Percentiles rank a stretch among this genome's conserved stretches.
These are phyloP conservation scores for Suillus subaureus DNA, from an alignment of 768 basidiomycete species.

Conservation along the genomic window DNA sequence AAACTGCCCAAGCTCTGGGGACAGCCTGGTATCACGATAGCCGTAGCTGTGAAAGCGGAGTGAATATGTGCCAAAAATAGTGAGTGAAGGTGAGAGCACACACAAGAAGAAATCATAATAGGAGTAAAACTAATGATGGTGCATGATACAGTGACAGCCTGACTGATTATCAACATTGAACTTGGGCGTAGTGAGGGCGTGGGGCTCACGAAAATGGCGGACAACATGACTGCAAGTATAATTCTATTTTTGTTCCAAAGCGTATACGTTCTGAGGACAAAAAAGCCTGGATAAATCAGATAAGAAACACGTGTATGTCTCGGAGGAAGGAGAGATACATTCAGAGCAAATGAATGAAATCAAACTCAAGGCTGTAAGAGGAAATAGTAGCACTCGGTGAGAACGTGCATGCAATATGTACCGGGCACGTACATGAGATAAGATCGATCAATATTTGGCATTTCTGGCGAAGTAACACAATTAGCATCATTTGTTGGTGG, in stretches of 20 bases:
- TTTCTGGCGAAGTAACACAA: neutral
- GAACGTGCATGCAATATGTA: neutral
- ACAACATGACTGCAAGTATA: neutral
- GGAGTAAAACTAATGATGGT: no score
- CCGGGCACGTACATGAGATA: neutral
- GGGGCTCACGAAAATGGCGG: neutral
- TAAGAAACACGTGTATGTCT: neutral
- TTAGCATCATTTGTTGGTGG: neutral
- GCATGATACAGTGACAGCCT: no score
- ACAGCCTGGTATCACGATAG: neutral
- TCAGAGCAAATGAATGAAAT: neutral
- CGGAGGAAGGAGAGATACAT: neutral
- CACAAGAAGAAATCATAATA: no score
- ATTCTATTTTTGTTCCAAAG: neutral
- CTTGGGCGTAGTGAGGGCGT: no score
- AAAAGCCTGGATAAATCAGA: neutral
- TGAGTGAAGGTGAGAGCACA: no score
- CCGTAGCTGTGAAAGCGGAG: neutral
- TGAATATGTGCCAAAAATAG: neutral
- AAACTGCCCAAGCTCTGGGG: no score
- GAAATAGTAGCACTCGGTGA: neutral
- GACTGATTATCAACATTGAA: no score
- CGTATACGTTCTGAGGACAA: neutral
- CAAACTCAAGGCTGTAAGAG: neutral
- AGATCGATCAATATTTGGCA: neutral